These are phyloP conservation scores for Claviceps sp. DNA, from an alignment of 2,329 filamentous ascomycete genomes.

Conservation along the genomic window DNA sequence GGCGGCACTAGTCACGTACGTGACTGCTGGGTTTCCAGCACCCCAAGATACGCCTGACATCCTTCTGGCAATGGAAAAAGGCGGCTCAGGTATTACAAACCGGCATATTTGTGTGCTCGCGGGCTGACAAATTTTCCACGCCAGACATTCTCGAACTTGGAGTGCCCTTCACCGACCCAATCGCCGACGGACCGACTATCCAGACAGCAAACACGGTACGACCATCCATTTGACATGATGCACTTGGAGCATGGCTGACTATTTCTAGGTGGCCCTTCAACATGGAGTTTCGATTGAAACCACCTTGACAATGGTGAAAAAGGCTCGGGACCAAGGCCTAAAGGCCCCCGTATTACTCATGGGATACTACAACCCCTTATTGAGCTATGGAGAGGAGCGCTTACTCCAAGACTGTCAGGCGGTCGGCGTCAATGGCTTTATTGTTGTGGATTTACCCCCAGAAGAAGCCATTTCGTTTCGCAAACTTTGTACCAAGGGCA, in stretches of 20 bases:
- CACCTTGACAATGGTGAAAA: conserved; percentile 71
- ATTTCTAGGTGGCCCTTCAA: conserved; percentile 50
- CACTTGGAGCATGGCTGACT: conserved; percentile 1
- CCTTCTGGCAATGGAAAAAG: conserved; percentile 79
- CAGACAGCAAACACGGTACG: conserved; percentile 81
- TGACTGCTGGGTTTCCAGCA: conserved; percentile 84
- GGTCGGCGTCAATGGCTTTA: conserved; percentile 88
- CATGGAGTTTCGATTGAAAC: conserved; percentile 77
- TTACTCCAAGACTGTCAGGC: conserved; percentile 73
- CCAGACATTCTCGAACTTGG: conserved; percentile 86
- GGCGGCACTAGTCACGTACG: conserved; percentile 85
- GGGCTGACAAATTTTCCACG: neutral
- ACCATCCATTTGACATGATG: conserved; percentile 3
- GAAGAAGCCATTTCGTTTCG: conserved; percentile 93
- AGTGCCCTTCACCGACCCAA: conserved; percentile 93
- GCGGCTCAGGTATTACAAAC: conserved; percentile 59
- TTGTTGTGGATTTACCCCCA: conserved; percentile 87
- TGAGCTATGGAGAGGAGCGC: conserved; percentile 86
- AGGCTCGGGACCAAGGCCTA: conserved; percentile 64
- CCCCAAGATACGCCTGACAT: conserved; percentile 72
- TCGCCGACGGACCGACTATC: conserved; percentile 93
- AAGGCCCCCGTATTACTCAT: conserved; percentile 80
- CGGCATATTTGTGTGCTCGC: neutral
- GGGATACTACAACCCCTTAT: conserved; percentile 96
- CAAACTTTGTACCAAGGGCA: conserved; percentile 64